phyloP scores from a whole-genome alignment of 805 yeast genomes.

The Zygosaccharomyces gambellarensis region DNA sequence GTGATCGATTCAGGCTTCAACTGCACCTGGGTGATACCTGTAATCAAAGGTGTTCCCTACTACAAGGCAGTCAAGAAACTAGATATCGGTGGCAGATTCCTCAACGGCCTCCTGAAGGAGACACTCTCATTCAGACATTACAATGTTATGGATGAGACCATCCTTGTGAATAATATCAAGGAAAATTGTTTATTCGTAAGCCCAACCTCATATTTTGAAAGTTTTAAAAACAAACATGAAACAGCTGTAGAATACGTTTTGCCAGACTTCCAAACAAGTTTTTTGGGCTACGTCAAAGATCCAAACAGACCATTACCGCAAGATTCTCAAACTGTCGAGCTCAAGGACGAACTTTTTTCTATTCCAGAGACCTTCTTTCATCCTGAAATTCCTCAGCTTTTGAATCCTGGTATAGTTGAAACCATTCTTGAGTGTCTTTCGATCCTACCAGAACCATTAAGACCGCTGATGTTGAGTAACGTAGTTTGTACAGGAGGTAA shows the following conservation, averaged over 20 bases:
- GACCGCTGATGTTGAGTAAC: conserved; percentile 76
- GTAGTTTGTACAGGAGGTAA: conserved; percentile 82
- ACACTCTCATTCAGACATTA: conserved; percentile 85
- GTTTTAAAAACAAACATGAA: conserved; percentile 28
- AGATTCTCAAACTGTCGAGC: conserved; percentile 59
- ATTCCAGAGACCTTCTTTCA: conserved; percentile 83
- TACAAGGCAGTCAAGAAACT: conserved; percentile 73
- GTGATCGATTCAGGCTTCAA: conserved; percentile 87
- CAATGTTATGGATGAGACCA: conserved; percentile 87
- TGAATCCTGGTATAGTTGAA: conserved; percentile 73
- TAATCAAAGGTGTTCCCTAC: conserved; percentile 69
- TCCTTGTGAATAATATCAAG: conserved; percentile 78
- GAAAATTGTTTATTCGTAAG: conserved; percentile 45
- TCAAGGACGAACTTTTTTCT: conserved; percentile 81
- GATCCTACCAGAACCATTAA: conserved; percentile 63
- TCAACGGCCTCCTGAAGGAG: conserved; percentile 81
- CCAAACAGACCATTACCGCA: conserved; percentile 35
- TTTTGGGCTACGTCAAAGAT: conserved; percentile 62
- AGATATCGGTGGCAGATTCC: conserved; percentile 80
- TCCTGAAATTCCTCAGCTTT: conserved; percentile 74
- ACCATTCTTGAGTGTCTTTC: conserved; percentile 63
- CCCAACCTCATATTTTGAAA: conserved; percentile 47
- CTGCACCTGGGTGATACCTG: conserved; percentile 82
- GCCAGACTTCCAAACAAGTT: conserved; percentile 81
- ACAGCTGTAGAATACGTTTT: conserved; percentile 64